Evolutionary conservation across 805 yeast genomes (phyloP).

Genomic region (Grigorovia jiainica): DNA sequence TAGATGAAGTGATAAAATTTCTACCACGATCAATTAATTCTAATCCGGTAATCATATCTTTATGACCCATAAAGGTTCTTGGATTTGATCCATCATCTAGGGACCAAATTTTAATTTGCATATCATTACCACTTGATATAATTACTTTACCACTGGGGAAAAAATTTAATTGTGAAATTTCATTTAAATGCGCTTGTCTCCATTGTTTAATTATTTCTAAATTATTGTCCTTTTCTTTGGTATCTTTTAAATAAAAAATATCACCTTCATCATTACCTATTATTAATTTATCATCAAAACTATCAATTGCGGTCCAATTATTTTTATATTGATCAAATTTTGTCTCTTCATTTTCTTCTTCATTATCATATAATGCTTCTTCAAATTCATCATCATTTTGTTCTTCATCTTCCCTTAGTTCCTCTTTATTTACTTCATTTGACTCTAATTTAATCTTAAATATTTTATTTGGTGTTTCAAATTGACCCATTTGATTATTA

Average conservation of each 20-base stretch:
- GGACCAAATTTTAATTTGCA: slow-evolving; percentile 54
- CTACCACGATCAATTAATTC: slow-evolving; percentile 55
- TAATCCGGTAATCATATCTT: slow-evolving; percentile 37
- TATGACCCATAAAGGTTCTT: slow-evolving; percentile 45
- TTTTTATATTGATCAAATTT: not conserved
- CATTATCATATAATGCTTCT: too few species aligned
- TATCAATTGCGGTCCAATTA: slow-evolving; percentile 29
- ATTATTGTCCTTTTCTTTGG: slow-evolving; percentile 3
- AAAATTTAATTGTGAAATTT: slow-evolving; percentile 35
- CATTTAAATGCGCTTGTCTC: slow-evolving; percentile 41
- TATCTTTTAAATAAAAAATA: slow-evolving; percentile 13
- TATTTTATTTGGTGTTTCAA: slow-evolving; percentile 4
- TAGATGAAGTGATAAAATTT: slow-evolving; percentile 47
- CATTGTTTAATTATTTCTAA: slow-evolving; percentile 9
- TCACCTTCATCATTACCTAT: slow-evolving; percentile 32
- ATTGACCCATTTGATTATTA: slow-evolving; percentile 8
- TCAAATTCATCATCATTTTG: too few species aligned
- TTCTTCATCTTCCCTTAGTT: too few species aligned
- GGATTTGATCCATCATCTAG: slow-evolving; percentile 37
- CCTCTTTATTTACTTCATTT: too few species aligned
- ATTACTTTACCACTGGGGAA: slow-evolving; percentile 62
- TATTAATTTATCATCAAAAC: slow-evolving; percentile 22
- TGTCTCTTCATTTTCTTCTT: not conserved
- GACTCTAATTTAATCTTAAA: not conserved
- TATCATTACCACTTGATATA: slow-evolving; percentile 51